Evolutionary conservation across 139 green algal species (phyloP), one percentile per base, ranked within the genome.

Genomic region (Desmodesmus armatus): DNA sequence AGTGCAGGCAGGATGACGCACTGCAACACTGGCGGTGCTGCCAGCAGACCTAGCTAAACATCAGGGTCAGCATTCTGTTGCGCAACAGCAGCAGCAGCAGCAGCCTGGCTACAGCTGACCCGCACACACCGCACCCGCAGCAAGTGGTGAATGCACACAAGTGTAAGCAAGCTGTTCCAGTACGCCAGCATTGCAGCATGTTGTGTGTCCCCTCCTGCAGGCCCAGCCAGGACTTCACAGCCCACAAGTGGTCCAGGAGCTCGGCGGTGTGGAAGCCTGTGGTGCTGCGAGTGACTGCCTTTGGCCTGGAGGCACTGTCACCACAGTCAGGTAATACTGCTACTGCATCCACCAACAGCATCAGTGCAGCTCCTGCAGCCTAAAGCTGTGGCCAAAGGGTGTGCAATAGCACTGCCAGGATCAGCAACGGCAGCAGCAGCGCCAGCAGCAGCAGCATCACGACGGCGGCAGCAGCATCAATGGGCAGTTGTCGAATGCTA

Each of bases 261-360:
- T 86, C 47, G 11, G 88, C 85, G 3, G 19, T 63, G 19, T 96
- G 94, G 94, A 63, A 86, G 23, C 62, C 88, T 2, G 85, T 87
- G 27, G 72, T 65, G 62, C 86, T 96, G 82, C 84, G 89, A 11
- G 75, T 96, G 35, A 92, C 89, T 3, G 78, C 90, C 0, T 90
- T 85, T 72, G 87, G 87, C 21, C 72, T 96, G 60, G 93, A 95
- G 81, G 78, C 88, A n/a, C 44, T 96, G 44, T 62, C 82, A 5
- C 27, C 51, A 15, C 25, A 78, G 37, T 39, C 69, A 74, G 53
- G 78, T 73, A 65, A 19, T 21, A 23, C 40, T 33, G 31, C 75
- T 49, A n/a, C 67, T 47, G 67, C n/a, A n/a, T n/a, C n/a, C n/a
- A n/a, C n/a, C n/a, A n/a, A n/a, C n/a, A n/a, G n/a, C 37, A 51